These are phyloP conservation scores for Penicillium sp. DNA, from an alignment of 2,329 filamentous ascomycete species.

Conservation along the genomic window DNA sequence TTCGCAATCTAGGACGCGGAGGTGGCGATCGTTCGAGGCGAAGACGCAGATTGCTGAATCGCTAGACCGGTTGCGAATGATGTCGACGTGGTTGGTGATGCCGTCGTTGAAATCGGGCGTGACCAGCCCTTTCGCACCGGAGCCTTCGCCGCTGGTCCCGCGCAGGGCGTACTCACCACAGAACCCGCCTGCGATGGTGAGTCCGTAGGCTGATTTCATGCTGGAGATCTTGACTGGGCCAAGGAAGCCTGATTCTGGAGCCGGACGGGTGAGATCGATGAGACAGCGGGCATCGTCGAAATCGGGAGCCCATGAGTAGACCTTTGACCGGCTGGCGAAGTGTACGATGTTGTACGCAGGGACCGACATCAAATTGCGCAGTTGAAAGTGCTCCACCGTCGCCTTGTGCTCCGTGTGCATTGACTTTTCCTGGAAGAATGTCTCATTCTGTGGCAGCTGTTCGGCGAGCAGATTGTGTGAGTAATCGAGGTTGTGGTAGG, in stretches of 20 bases:
- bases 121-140: conserved; percentile 47
- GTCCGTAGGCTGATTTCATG: conserved; percentile 51
- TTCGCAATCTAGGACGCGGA: conserved; percentile 57
- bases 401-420: conserved; percentile 54
- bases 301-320: conserved; percentile 53
- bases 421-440: conserved; percentile 51
- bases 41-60: conserved; percentile 55
- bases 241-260: conserved; percentile 38
- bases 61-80: conserved; percentile 51
- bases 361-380: conserved; percentile 59
- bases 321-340: conserved; percentile 51
- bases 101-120: conserved; percentile 44
- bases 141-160: conserved; percentile 44
- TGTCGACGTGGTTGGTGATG: conserved; percentile 62
- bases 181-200: conserved; percentile 59
- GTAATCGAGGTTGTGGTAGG: conserved; percentile 43
- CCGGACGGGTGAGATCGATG: conserved; percentile 52
- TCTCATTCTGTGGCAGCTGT: conserved; percentile 43
- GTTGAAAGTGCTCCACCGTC: conserved; percentile 59
- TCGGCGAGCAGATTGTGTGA: conserved; percentile 26
- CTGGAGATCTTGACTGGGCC: conserved; percentile 53
- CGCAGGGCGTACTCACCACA: conserved; percentile 59
- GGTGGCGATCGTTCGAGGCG: conserved; percentile 58
- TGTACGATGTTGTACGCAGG: conserved; percentile 58
- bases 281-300: conserved; percentile 45